Percentiles rank a stretch among this genome's conserved stretches.
phyloP scores from a whole-genome alignment of 225 moss, liverwort and hornwort species.

The Ulota crispa region DNA sequence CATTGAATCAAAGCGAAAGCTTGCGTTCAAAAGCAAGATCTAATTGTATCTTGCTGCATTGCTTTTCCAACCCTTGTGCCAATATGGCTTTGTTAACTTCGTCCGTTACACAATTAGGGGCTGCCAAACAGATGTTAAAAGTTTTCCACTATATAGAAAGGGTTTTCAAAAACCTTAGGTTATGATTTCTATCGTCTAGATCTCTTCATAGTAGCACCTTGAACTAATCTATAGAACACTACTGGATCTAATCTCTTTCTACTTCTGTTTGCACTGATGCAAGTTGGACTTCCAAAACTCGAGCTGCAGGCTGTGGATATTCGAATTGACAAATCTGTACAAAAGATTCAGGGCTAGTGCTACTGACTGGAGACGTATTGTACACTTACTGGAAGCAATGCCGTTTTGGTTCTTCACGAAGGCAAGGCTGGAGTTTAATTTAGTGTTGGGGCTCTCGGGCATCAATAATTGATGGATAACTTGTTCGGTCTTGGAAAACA shows the following conservation, averaged over 20 bases:
- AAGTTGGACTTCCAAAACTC: background rate
- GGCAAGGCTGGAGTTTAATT: constrained; percentile 1
- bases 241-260: background rate
- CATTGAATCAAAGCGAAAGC: constrained; percentile 4
- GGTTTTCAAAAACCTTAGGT: background rate
- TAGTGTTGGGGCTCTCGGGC: constrained; percentile 16
- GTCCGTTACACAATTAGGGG: background rate
- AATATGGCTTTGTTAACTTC: background rate
- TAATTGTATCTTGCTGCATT: constrained; percentile 1
- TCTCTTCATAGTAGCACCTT: background rate
- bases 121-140: constrained; percentile 7
- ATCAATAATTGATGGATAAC: constrained; percentile 49
- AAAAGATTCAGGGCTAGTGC: background rate
- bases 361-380: background rate
- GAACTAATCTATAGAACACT: constrained; percentile 1
- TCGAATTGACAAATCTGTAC: constrained; percentile 7
- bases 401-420: background rate
- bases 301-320: constrained; percentile 13
- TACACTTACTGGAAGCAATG: constrained; percentile 16
- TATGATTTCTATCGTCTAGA: background rate
- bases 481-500: constrained; percentile 51
- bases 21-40: background rate
- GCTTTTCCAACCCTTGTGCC: background rate
- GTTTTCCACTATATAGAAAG: background rate
- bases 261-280: background rate